Base-by-base conservation (phyloP, 78 protist genomes). In the Reticulomyxa filosa region DNA sequence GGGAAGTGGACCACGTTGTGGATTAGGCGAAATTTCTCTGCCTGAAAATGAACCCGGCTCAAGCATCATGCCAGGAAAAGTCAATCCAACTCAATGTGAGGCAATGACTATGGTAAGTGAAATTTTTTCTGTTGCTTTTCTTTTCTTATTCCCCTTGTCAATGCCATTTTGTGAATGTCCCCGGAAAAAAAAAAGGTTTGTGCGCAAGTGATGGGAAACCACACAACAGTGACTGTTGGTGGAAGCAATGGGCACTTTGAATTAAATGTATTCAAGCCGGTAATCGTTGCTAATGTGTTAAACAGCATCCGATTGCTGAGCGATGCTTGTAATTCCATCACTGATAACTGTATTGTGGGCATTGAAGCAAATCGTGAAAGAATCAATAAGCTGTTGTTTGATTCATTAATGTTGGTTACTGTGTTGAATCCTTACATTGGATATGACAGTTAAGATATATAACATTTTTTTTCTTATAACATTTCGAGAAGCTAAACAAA, bases 41-140 rank as follows among this genome's bases (percentile, higher is more conserved):
- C 96, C 90, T 22, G 88, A 66, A 57, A 90, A 90, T 64, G 96
- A 90, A 75, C 94, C 96, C 2, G 67, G 67, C 23, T 48, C 75
- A 17, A 52, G 74, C 23, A 86, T 89, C 74, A 89, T 89, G 91
- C 92, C 93, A 13, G 89, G 77, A 30, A 80, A 85, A 75, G 94
- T 88, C 35, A 87, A 87, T 75, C 93, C 96, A 48, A 88, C 91
- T 27, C 93, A 90, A 57, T 75, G 84, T 69, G 96, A 90, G 79
- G 85, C 93, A 0, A 1, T 87, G 61, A 86, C 96, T n/a, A 90
- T 90, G 96, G 86, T 83, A n/a, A n/a, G n/a, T n/a, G n/a, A n/a
- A n/a, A n/a, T n/a, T n/a, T n/a, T n/a, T n/a, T n/a, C n/a, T n/a
- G n/a, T n/a, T n/a, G n/a, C n/a, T n/a, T n/a, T n/a, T n/a, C n/a